Evolutionary conservation across 768 basidiomycete species (phyloP).

Genomic region (Kwoniella sp.): DNA sequence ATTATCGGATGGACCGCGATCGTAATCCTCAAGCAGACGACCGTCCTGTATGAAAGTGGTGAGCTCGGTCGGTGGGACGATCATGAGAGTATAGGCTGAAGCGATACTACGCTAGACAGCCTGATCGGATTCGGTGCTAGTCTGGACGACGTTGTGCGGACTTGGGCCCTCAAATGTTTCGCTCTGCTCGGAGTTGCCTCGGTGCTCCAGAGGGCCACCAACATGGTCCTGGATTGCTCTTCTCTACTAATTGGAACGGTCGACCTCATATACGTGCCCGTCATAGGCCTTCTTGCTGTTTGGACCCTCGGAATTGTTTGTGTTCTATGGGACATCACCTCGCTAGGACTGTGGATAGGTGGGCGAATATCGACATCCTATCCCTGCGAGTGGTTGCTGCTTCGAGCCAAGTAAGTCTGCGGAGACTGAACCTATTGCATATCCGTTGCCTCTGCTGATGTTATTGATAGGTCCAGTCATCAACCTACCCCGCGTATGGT

Average conservation of each 20-base stretch:
- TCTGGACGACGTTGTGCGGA: slow-evolving; percentile 8
- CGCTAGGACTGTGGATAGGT: not conserved
- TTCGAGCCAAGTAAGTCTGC: not conserved
- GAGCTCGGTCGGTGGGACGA: not conserved
- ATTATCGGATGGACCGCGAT: slow-evolving; percentile 61
- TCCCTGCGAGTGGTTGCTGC: not conserved
- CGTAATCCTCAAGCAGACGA: not conserved
- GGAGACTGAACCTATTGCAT: not conserved
- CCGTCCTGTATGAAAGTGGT: slow-evolving; percentile 7
- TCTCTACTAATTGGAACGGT: slow-evolving; percentile 7
- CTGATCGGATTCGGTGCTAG: slow-evolving; percentile 30
- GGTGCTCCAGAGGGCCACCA: not conserved
- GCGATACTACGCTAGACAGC: not conserved
- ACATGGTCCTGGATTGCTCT: not conserved
- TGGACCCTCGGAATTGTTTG: slow-evolving; percentile 15
- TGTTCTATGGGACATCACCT: not conserved
- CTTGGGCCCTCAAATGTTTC: slow-evolving; percentile 59
- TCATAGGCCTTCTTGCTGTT: slow-evolving; percentile 10
- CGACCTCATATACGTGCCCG: slow-evolving; percentile 4
- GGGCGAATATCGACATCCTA: not conserved
- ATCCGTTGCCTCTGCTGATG: too few species aligned
- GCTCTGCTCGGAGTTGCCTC: slow-evolving; percentile 49
- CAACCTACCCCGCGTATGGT: slow-evolving; percentile 54
- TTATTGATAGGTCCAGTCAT: not conserved
- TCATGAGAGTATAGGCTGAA: not conserved